A percentile compares a stretch with the other conserved stretches of the same genome.
phyloP scores from a whole-genome alignment of 331 rosid species.

The Quercus lobata region DNA sequence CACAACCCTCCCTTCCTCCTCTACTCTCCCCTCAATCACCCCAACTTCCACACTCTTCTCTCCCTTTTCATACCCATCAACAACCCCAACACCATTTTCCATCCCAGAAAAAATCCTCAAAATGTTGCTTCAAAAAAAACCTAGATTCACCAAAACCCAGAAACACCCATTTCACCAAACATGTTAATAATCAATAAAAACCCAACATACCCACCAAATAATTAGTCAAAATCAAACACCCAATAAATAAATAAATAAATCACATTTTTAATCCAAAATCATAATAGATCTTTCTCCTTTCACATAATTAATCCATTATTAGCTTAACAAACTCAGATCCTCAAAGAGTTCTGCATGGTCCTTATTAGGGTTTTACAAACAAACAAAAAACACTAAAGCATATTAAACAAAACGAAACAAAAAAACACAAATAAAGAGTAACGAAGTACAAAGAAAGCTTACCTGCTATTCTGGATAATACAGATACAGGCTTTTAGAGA shows the following conservation, averaged over 20 bases:
- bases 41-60: conserved; percentile 37
- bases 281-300: neutral
- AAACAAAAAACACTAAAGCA: neutral
- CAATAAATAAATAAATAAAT: neutral
- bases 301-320: neutral
- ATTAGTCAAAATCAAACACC: conserved; percentile 3
- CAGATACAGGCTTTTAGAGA: neutral
- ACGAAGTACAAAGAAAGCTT: conserved; percentile 16
- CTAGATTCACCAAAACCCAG: conserved; percentile 42
- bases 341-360: neutral
- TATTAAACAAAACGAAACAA: neutral
- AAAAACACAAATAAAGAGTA: neutral
- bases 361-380: conserved; percentile 36
- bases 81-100: conserved; percentile 53
- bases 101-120: conserved; percentile 29
- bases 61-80: conserved; percentile 30
- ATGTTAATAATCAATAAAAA: neutral
- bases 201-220: neutral
- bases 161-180: conserved; percentile 11
- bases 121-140: conserved; percentile 32
- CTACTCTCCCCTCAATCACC: conserved; percentile 27
- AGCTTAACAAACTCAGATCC: neutral
- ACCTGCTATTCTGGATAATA: conserved; percentile 27
- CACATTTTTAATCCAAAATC: neutral
- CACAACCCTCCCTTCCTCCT: conserved; percentile 18